phyloP scores from a whole-genome alignment of 208 protist genomes.

The Wallacemonas sp. region DNA sequence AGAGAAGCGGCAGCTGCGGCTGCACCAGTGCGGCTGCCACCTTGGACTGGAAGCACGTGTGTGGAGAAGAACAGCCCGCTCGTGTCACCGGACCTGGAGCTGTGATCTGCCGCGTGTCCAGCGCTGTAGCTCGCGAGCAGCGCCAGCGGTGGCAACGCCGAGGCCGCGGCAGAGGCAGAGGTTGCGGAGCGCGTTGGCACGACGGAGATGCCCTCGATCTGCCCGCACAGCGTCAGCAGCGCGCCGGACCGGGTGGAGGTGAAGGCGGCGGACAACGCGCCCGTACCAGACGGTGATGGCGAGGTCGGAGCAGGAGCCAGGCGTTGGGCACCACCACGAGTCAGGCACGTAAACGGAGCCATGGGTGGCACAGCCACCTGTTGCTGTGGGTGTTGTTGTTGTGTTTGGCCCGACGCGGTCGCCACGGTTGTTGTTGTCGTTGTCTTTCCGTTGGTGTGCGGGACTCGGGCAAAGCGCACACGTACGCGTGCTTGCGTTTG shows the following conservation, averaged over 20 bases:
- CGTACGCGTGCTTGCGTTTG: background rate
- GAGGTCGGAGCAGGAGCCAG: too few relatives aligned
- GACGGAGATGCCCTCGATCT: background rate
- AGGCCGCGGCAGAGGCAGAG: background rate
- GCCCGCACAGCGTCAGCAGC: background rate
- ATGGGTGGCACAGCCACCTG: too few relatives aligned
- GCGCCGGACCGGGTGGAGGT: background rate
- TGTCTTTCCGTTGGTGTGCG: background rate
- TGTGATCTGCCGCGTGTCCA: background rate
- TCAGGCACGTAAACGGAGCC: too few relatives aligned
- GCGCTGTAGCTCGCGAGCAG: conserved; percentile 1
- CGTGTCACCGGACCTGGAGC: background rate
- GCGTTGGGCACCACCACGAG: too few relatives aligned
- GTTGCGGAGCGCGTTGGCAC: background rate
- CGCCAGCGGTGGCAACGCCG: background rate
- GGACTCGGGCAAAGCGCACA: background rate
- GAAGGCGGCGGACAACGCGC: background rate
- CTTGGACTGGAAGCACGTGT: conserved; percentile 3
- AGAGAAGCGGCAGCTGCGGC: too few relatives aligned
- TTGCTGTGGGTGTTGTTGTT: too few relatives aligned
- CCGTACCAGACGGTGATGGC: background rate
- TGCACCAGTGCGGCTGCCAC: too few relatives aligned
- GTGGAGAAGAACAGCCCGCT: background rate
- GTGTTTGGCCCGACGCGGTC: too few relatives aligned
- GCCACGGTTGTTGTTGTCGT: too few relatives aligned